These are phyloP conservation scores for Fusarium tuaranense DNA, from an alignment of 2,329 filamentous ascomycete genomes.

Conservation along the genomic window DNA sequence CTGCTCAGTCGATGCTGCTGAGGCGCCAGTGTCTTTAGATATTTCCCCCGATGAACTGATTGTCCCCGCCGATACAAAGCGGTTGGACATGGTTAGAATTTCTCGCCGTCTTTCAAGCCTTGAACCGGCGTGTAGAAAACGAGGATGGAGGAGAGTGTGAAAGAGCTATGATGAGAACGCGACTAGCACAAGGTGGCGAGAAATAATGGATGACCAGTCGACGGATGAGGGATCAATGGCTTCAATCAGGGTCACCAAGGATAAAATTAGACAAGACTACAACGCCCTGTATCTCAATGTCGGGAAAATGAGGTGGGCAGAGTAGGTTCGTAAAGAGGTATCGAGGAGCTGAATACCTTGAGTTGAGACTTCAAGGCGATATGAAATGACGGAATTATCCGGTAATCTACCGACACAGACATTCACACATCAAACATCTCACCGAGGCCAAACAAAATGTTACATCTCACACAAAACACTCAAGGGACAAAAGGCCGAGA, in stretches of 20 bases:
- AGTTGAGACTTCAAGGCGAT: background rate
- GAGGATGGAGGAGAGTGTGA: background rate
- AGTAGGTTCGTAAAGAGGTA: background rate
- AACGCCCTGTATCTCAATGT: background rate
- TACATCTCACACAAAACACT: background rate
- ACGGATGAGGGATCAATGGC: background rate
- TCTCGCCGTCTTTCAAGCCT: background rate
- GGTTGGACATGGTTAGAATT: constrained; percentile 58
- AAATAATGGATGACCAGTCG: background rate
- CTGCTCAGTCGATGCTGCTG: constrained; percentile 12
- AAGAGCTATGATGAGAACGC: background rate
- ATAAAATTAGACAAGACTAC: no score
- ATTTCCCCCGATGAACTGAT: constrained; percentile 51
- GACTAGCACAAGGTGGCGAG: background rate
- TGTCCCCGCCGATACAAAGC: constrained; percentile 67
- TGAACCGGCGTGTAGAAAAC: background rate
- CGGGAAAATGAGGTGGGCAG: background rate
- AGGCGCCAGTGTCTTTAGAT: constrained; percentile 33
- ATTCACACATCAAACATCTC: background rate
- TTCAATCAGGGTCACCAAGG: background rate
- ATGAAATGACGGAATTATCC: constrained; percentile 3
- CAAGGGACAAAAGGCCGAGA: background rate
- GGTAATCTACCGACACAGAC: constrained; percentile 20
- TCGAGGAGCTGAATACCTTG: background rate
- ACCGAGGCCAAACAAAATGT: background rate